Conservation (phyloP, 352 stramenopile genomes). For the Phytopythium boreale region DNA sequence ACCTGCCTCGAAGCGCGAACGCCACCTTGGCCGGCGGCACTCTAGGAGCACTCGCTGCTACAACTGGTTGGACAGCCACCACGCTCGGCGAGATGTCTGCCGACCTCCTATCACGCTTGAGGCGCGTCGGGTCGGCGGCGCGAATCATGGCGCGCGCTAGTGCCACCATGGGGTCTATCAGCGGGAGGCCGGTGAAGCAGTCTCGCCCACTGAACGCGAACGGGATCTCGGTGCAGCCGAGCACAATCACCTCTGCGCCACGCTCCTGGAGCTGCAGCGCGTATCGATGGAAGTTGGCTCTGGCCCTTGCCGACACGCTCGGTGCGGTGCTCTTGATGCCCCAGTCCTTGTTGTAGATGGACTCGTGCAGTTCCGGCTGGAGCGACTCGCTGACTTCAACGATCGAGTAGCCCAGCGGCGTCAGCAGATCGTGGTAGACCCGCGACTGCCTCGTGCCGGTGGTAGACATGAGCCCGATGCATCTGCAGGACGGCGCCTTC, state of each 20-base stretch:
- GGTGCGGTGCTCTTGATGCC: slow-evolving; percentile 75
- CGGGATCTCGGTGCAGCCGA: slow-evolving; percentile 79
- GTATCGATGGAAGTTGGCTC: slow-evolving; percentile 64
- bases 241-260: slow-evolving; percentile 62
- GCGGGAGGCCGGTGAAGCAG: slow-evolving; percentile 32
- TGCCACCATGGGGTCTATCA: slow-evolving; percentile 75
- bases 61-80: background rate
- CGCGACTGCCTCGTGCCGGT: slow-evolving; percentile 59
- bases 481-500: slow-evolving; percentile 37
- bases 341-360: slow-evolving; percentile 70
- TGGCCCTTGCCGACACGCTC: slow-evolving; percentile 39
- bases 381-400: slow-evolving; percentile 45
- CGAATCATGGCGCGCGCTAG: slow-evolving; percentile 72
- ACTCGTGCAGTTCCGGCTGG: slow-evolving; percentile 67
- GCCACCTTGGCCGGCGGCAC: background rate
- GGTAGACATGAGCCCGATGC: slow-evolving; percentile 63
- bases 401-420: slow-evolving; percentile 52
- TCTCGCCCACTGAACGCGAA: slow-evolving; percentile 62
- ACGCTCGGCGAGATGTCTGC: background rate
- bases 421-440: slow-evolving; percentile 68
- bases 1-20: slow-evolving; percentile 4
- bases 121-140: slow-evolving; percentile 41
- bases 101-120: slow-evolving; percentile 22
- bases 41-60: background rate
- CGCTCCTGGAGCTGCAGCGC: slow-evolving; percentile 34